Evolutionary conservation across 371 early-diverging fungal species (phyloP), one percentile per base, ranked within the genome.

Genomic region (Phascolomyces articulosus): DNA sequence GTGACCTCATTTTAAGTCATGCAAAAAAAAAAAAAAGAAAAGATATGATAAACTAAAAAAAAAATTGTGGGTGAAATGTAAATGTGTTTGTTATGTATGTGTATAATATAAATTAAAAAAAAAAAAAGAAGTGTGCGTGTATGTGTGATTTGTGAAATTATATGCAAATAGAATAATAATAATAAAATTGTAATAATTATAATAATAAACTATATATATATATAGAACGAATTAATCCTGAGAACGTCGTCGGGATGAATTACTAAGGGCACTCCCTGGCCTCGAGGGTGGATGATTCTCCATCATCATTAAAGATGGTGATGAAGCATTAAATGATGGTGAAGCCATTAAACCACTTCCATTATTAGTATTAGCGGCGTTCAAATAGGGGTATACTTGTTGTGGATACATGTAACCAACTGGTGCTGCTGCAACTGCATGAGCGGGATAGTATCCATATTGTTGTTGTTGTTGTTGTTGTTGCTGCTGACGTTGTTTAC

Each of bases 331-430:
- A 18, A 40, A 57, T 23, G 57, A 38, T 29, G 11, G 51, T 24
- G 51, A 57, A 13, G 40, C 40, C 57, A 40, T 23, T 24, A 55
- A 40, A 40, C 44, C n/a, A 44, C 16, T n/a, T 18, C 44, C 44
- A n/a, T 29, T 40, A 57, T 31, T 53, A 40, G 38, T 31, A 28
- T 23, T 48, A 18, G 29, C 49, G 44, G 56, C 29, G 56, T 41
- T 57, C 44, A 28, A 28, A 44, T 63, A 63, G 44, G 63, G 63
- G 63, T 63, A 63, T 63, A 63, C 57, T 24, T 57, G 57, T 29
- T 51, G 57, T 23, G 57, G 57, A 24, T 57, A 57, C 57, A 57
- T 57, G 57, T 57, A 57, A 11, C 57, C 57, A 9, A 51, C 51
- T 4, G 51, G 51, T 51, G 51, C 51, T 51, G 51, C 24, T 51